These are phyloP conservation scores for Corylus heterophylla DNA, from an alignment of 306 rosid species.

Conservation along the genomic window DNA sequence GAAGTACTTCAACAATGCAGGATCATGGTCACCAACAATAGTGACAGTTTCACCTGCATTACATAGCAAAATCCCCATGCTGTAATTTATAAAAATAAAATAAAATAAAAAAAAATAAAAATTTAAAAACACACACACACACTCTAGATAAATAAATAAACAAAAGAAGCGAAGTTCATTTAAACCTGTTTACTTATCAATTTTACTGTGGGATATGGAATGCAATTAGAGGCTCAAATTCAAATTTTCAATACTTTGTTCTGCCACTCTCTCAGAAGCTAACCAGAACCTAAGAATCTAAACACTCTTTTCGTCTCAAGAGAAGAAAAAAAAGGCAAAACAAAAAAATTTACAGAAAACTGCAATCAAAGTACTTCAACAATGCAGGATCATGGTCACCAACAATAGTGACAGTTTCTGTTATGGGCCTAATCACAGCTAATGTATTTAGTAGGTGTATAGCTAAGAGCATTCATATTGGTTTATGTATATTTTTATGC, in stretches of 20 bases:
- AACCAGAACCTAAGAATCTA: neutral
- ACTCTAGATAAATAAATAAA: neutral
- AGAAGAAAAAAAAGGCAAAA: neutral
- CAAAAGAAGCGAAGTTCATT: neutral
- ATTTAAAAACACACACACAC: too few relatives aligned
- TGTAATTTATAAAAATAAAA: neutral
- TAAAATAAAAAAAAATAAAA: too few relatives aligned
- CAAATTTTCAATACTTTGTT: neutral
- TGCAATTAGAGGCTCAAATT: neutral
- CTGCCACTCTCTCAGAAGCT: neutral
- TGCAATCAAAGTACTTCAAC: too few relatives aligned
- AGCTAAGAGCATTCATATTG: too few relatives aligned
- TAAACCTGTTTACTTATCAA: neutral
- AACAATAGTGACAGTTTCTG: too few relatives aligned
- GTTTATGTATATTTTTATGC: too few relatives aligned
- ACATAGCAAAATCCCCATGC: conserved; percentile 1
- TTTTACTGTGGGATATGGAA: neutral
- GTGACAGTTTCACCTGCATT: conserved; percentile 83
- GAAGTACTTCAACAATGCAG: conserved; percentile 68
- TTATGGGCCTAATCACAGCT: too few relatives aligned
- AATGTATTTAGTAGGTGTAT: too few relatives aligned
- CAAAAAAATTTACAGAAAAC: neutral
- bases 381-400: too few relatives aligned
- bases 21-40: conserved; percentile 89
- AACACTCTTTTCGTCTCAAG: neutral